A percentile compares a stretch with the other conserved stretches of the same genome.
phyloP scores from a whole-genome alignment of 140 eudicot species.

The Anethum foeniculum region DNA sequence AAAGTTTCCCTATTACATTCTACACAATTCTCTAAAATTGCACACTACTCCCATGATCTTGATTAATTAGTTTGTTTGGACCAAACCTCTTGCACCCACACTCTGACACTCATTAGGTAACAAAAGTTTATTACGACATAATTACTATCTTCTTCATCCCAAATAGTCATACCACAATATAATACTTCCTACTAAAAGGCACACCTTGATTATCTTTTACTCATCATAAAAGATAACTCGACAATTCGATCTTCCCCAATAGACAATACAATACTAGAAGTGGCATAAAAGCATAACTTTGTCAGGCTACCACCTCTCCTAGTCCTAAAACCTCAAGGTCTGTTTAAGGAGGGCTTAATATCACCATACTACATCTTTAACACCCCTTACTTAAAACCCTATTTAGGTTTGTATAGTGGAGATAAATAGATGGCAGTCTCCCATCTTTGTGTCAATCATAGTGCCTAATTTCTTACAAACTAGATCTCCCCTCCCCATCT shows the following conservation, averaged over 20 bases:
- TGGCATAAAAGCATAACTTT: neutral
- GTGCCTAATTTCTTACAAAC: neutral
- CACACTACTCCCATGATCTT: neutral
- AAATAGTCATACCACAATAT: neutral
- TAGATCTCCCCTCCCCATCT: too few relatives aligned
- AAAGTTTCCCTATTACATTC: neutral
- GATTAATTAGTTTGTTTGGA: neutral
- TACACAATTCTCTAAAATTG: neutral
- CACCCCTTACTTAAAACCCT: neutral
- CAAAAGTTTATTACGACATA: neutral
- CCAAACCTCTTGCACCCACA: neutral
- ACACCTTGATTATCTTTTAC: neutral
- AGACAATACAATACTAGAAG: neutral
- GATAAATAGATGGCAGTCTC: neutral
- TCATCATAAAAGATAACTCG: too few relatives aligned
- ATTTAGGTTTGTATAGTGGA: neutral
- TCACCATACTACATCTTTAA: neutral
- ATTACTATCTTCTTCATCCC: neutral
- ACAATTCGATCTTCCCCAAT: neutral
- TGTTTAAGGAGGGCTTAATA: neutral
- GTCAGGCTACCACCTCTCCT: neutral
- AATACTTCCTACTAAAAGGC: neutral
- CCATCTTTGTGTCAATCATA: neutral
- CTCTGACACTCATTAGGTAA: neutral
- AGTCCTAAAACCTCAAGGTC: neutral